phyloP scores from a whole-genome alignment of 225 moss, liverwort and hornwort genomes.

The Physcomitrium patens region DNA sequence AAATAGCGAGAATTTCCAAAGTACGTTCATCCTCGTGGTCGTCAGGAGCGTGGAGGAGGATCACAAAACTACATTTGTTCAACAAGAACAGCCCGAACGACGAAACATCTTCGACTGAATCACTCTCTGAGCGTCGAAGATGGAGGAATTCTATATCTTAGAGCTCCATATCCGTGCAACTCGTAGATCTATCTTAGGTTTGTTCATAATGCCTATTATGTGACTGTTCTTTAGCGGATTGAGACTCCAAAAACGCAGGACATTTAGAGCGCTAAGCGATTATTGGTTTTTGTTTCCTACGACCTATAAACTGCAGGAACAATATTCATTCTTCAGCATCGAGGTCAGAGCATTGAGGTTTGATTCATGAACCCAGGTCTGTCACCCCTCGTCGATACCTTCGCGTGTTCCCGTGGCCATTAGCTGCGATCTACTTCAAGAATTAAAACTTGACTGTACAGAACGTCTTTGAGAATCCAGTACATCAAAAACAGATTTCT shows the following conservation, averaged over 20 bases:
- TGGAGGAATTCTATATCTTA: slow-evolving; percentile 64
- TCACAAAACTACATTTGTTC: slow-evolving; percentile 42
- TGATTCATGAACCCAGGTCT: slow-evolving; percentile 45
- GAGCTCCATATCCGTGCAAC: neutral
- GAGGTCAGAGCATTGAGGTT: slow-evolving; percentile 45
- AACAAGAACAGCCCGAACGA: slow-evolving; percentile 21
- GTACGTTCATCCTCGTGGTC: slow-evolving; percentile 49
- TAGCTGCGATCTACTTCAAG: too few relatives aligned
- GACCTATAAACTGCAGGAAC: too few relatives aligned
- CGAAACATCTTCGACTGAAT: slow-evolving; percentile 15
- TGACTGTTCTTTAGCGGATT: neutral
- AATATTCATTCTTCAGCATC: neutral
- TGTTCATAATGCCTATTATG: slow-evolving; percentile 35
- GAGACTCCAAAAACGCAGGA: slow-evolving; percentile 6
- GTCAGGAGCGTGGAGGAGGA: slow-evolving; percentile 72
- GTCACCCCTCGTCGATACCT: slow-evolving; percentile 6
- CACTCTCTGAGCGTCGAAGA: slow-evolving; percentile 19
- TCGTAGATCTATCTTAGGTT: slow-evolving; percentile 29
- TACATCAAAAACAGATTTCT: too few relatives aligned
- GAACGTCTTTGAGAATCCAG: too few relatives aligned
- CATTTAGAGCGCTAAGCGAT: neutral
- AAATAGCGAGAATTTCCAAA: slow-evolving; percentile 53
- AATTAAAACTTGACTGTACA: too few relatives aligned
- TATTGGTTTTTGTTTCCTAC: too few relatives aligned
- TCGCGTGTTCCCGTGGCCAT: too few relatives aligned